Base-by-base conservation (phyloP, 805 yeast species). In the Scheffersomyces lignosus region DNA sequence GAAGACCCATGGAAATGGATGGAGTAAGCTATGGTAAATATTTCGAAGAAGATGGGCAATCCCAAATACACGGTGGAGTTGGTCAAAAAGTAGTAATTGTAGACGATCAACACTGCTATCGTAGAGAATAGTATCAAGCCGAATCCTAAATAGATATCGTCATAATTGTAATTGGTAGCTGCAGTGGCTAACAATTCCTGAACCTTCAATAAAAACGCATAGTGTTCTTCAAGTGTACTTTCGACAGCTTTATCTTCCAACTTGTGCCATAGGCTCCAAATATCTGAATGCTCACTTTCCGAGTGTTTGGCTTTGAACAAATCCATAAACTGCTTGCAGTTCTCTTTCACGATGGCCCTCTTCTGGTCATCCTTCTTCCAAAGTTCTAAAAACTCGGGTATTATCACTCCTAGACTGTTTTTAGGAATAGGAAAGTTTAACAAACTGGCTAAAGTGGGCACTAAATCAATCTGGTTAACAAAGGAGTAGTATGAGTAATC, bases 1-100 rank as follows among this genome's bases (percentile, higher is more conserved):
- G 73, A 66, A 4, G 73, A 67, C 18, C 96, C 90, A 42, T 95
- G 87, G 8, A 90, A 96, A 63, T 90, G 87, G 45, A 83, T 72
- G 0, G 87, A 71, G 47, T 62, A 69, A 2, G 54, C 12, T 0
- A 69, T 25, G 3, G 82, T 75, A 36, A 81, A 71, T 0, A 67
- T 31, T 9, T 38, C 30, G 30, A 42, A 48, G 24, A 29, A 36
- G 14, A 31, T 3, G 10, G 36, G 18, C 10, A 34, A 20, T 8
- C 17, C 9, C 10, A n/a, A 20, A 12, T 33, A 22, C 12, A 32
- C 29, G 5, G 29, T 17, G 4, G 43, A 31, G 6, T 16, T 23
- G 17, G 23, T 22, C 10, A 34, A 13, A 18, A 34, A 29, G 15
- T 34, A 38, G 23, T 29, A 25, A 18, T 36, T 36, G 15, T 16